Evolutionary conservation across 2,329 filamentous ascomycete species (phyloP).

Genomic region (Fusarium sp.): DNA sequence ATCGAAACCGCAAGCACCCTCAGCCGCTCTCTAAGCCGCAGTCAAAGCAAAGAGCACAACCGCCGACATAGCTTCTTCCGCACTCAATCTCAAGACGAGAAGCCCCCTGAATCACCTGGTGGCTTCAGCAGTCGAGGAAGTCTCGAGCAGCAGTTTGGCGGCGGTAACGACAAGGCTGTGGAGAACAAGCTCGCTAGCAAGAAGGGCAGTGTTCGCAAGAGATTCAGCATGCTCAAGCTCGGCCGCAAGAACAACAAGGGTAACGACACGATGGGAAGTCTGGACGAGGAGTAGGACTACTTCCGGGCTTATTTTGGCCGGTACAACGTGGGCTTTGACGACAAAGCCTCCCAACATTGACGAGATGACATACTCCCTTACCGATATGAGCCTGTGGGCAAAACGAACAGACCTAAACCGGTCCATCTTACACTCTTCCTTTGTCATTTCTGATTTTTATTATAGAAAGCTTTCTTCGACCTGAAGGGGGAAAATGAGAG

Average conservation of each 20-base stretch:
- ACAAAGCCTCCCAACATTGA: constrained; percentile 20
- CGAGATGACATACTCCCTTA: constrained; percentile 18
- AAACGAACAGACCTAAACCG: constrained; percentile 15
- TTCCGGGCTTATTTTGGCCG: constrained; percentile 50
- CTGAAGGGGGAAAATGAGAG: constrained; percentile 5
- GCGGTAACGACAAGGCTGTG: constrained; percentile 42
- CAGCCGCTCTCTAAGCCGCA: constrained; percentile 46
- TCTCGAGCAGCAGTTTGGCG: constrained; percentile 47
- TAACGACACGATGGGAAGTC: constrained; percentile 64
- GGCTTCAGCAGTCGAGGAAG: constrained; percentile 48
- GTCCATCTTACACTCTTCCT: constrained; percentile 12
- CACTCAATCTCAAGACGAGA: constrained; percentile 52
- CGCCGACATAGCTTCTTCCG: constrained; percentile 61
- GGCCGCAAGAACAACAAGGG: constrained; percentile 75
- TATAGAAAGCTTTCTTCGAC: constrained; percentile 9
- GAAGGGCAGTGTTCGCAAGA: constrained; percentile 78
- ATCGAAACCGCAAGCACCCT: constrained; percentile 52
- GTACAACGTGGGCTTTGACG: constrained; percentile 44
- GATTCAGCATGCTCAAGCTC: constrained; percentile 82
- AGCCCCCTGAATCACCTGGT: constrained; percentile 41
- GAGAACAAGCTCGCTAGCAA: constrained; percentile 56
- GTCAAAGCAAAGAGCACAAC: constrained; percentile 49
- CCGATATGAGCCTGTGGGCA: constrained; percentile 12
- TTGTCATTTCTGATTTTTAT: constrained; percentile 26
- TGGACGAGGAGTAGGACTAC: constrained; percentile 66